These are phyloP conservation scores for Candida yuanshanica DNA, from an alignment of 805 yeast genomes.

Conservation along the genomic window DNA sequence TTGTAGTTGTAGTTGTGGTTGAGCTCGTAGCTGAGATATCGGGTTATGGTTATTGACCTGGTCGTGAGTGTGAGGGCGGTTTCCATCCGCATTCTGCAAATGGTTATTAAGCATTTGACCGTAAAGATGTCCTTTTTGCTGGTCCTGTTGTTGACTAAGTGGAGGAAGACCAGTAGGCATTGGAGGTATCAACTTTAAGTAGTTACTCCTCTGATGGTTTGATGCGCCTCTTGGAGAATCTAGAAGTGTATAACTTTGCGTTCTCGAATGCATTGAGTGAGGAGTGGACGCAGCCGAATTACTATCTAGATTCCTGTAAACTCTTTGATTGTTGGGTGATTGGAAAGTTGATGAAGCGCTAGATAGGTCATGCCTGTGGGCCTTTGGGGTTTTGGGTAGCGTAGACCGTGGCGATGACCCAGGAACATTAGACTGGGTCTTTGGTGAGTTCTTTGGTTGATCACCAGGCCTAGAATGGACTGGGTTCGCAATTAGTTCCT, in stretches of 20 bases:
- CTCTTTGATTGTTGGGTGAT: neutral
- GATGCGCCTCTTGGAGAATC: neutral
- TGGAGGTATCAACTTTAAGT: constrained; percentile 25
- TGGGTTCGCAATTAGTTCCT: neutral
- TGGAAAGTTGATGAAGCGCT: neutral
- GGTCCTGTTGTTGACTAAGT: neutral
- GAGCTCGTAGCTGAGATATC: neutral
- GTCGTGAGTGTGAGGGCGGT: too few relatives aligned
- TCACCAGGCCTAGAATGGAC: neutral
- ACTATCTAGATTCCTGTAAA: neutral
- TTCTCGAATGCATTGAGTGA: constrained; percentile 1
- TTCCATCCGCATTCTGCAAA: too few relatives aligned
- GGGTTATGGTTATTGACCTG: too few relatives aligned
- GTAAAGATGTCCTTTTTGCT: neutral
- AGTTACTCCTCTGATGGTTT: constrained; percentile 10
- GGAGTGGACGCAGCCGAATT: neutral
- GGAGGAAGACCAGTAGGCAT: constrained; percentile 13
- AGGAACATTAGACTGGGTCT: constrained; percentile 4
- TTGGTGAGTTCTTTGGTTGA: neutral
- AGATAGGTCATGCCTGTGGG: neutral
- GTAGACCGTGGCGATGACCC: constrained; percentile 5
- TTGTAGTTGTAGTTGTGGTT: constrained; percentile 1
- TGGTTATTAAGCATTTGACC: too few relatives aligned
- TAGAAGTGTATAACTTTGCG: constrained; percentile 2
- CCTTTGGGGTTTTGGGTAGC: neutral